Evolutionary conservation across 805 yeast species (phyloP).

Genomic region (Pichia membranifaciens): DNA sequence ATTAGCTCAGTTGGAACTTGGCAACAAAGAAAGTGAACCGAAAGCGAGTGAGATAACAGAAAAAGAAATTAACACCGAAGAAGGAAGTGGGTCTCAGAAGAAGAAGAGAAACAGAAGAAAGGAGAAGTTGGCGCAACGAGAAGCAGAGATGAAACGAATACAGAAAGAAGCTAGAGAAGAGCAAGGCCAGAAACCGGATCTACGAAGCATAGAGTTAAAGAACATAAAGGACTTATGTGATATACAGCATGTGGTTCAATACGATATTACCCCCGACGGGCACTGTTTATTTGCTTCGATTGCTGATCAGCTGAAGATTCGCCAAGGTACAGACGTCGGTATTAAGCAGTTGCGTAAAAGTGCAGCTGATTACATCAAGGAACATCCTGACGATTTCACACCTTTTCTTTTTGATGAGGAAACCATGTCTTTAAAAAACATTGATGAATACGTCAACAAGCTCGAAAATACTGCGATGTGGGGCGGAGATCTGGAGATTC

Average conservation of each 20-base stretch:
- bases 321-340: constrained; percentile 39
- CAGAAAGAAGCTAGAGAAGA: constrained; percentile 66
- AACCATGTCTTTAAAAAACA: constrained; percentile 56
- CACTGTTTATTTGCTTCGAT: constrained; percentile 88
- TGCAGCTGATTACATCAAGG: constrained; percentile 63
- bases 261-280: constrained; percentile 85
- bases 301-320: constrained; percentile 60
- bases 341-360: constrained; percentile 52
- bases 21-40: constrained; percentile 17
- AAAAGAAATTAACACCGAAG: background rate
- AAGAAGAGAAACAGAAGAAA: constrained; percentile 72
- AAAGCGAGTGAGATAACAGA: constrained; percentile 1
- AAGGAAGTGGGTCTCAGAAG: constrained; percentile 8
- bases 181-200: constrained; percentile 60
- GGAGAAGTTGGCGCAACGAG: constrained; percentile 72
- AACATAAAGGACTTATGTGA: constrained; percentile 51
- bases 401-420: constrained; percentile 83
- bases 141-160: constrained; percentile 58
- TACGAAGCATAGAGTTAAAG: constrained; percentile 65
- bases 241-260: constrained; percentile 43
- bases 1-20: constrained; percentile 50
- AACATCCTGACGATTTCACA: constrained; percentile 60
- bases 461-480: constrained; percentile 79
- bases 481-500: constrained; percentile 93
- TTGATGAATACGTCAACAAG: constrained; percentile 62